Evolutionary conservation across 2,329 filamentous ascomycete species (phyloP).

Genomic region (Xylariaceae sp.): DNA sequence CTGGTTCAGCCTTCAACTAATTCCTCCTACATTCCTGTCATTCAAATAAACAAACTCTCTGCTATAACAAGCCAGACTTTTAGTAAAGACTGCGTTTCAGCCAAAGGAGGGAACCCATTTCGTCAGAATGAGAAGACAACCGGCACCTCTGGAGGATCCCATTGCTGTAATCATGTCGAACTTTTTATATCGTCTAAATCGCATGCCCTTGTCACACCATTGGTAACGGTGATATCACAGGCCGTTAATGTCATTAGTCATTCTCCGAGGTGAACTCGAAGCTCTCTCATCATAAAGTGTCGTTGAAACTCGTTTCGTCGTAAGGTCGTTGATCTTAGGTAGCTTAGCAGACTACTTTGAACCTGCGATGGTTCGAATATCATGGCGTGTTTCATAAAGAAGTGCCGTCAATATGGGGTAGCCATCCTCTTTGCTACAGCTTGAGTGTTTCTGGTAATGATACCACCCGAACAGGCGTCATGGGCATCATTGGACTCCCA

Average conservation of each 20-base stretch:
- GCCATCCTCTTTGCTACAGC: constrained; percentile 2
- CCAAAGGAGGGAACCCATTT: constrained; percentile 25
- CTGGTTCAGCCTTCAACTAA: neutral
- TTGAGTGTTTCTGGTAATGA: constrained; percentile 15
- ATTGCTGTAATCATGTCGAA: constrained; percentile 9
- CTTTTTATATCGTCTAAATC: constrained; percentile 5
- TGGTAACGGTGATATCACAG: neutral
- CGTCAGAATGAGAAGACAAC: constrained; percentile 19
- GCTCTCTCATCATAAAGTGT: neutral
- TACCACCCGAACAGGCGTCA: constrained; percentile 10
- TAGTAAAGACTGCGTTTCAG: neutral
- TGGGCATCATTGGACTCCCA: constrained; percentile 22
- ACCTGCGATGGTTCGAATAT: neutral
- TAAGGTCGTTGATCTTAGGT: constrained; percentile 15
- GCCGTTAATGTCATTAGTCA: constrained; percentile 7
- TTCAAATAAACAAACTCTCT: neutral
- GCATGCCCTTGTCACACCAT: constrained; percentile 2
- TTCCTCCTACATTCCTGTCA: neutral
- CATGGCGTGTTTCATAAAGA: neutral
- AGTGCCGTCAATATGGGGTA: neutral
- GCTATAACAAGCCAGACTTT: neutral
- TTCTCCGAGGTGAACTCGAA: constrained; percentile 6
- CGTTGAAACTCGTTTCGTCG: constrained; percentile 16
- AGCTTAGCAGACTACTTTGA: neutral
- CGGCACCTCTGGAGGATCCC: constrained; percentile 18